phyloP scores from a whole-genome alignment of 371 early-diverging fungal genomes.

The Rhizopus sp. region DNA sequence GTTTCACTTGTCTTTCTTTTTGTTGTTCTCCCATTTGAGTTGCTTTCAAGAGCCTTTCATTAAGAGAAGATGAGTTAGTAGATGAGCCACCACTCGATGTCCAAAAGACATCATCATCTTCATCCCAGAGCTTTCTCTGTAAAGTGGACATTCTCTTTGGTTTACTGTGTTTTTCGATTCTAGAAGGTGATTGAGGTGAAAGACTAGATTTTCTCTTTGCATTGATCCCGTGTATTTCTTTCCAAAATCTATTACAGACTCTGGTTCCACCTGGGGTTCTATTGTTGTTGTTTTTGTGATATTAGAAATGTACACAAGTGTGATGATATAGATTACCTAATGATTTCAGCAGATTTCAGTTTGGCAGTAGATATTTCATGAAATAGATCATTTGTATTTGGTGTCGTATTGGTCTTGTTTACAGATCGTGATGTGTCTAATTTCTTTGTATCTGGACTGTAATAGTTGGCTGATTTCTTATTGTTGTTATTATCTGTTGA shows the following conservation, averaged over 20 bases:
- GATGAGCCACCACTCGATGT: slow-evolving; percentile 1
- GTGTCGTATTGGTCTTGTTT: not conserved
- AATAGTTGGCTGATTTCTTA: no score
- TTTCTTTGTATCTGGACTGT: no score
- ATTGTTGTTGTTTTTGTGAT: not conserved
- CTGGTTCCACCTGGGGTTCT: slow-evolving; percentile 29
- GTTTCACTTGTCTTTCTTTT: not conserved
- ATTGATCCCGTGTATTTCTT: slow-evolving; percentile 14
- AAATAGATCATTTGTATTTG: slow-evolving; percentile 1
- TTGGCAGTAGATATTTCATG: slow-evolving; percentile 15
- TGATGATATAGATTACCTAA: slow-evolving; percentile 13
- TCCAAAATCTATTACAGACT: slow-evolving; percentile 27
- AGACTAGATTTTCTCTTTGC: slow-evolving; percentile 9
- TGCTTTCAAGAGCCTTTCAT: slow-evolving; percentile 4
- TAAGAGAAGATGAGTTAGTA: slow-evolving; percentile 4
- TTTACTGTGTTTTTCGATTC: slow-evolving; percentile 1
- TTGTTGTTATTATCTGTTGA: slow-evolving; percentile 1
- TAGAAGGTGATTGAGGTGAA: not conserved
- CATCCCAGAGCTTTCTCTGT: slow-evolving; percentile 1
- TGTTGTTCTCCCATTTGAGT: not conserved
- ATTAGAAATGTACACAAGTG: not conserved
- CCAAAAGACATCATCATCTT: slow-evolving; percentile 15
- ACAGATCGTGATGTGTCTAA: not conserved
- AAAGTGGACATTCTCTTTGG: slow-evolving; percentile 4
- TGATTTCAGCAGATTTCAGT: slow-evolving; percentile 21